phyloP scores from a whole-genome alignment of 1,284 basidiomycete genomes.

The Sutorius eximius region DNA sequence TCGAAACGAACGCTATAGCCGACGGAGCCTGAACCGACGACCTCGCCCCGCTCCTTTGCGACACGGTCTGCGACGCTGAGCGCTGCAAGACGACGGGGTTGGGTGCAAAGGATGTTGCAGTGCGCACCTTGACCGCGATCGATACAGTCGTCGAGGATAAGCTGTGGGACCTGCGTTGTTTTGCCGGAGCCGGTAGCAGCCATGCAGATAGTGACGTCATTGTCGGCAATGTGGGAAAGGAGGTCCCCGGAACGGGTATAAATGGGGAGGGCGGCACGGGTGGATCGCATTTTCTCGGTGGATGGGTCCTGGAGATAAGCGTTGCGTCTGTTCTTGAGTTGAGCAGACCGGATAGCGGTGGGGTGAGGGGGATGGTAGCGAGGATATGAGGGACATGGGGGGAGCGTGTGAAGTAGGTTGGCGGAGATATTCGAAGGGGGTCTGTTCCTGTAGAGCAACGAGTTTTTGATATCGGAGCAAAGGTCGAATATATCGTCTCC shows the following conservation, averaged over 20 bases:
- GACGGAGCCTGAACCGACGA: slow-evolving; percentile 66
- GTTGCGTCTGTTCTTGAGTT: slow-evolving; percentile 55
- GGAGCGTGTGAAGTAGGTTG: neutral
- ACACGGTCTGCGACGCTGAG: slow-evolving; percentile 93
- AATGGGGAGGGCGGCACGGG: slow-evolving; percentile 74
- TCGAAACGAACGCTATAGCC: slow-evolving; percentile 97
- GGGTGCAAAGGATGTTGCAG: slow-evolving; percentile 94
- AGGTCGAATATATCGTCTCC: slow-evolving; percentile 77
- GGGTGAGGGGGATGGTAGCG: slow-evolving; percentile 17
- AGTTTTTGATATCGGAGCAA: slow-evolving; percentile 64
- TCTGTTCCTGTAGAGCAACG: slow-evolving; percentile 49
- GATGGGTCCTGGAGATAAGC: slow-evolving; percentile 65
- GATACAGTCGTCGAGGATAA: slow-evolving; percentile 87
- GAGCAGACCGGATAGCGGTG: slow-evolving; percentile 55
- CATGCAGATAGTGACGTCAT: slow-evolving; percentile 93
- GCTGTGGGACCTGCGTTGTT: slow-evolving; percentile 93
- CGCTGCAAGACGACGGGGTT: slow-evolving; percentile 90
- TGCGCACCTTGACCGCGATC: slow-evolving; percentile 74
- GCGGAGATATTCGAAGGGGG: slow-evolving; percentile 33
- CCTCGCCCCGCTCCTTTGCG: slow-evolving; percentile 85
- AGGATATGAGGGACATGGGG: slow-evolving; percentile 13
- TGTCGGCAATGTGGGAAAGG: slow-evolving; percentile 68
- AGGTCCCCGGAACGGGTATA: slow-evolving; percentile 66
- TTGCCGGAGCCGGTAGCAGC: slow-evolving; percentile 96
- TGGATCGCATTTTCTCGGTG: slow-evolving; percentile 67